These are phyloP conservation scores for Vitis hybrid DNA, from an alignment of 177 flowering plant genomes.

Conservation along the genomic window DNA sequence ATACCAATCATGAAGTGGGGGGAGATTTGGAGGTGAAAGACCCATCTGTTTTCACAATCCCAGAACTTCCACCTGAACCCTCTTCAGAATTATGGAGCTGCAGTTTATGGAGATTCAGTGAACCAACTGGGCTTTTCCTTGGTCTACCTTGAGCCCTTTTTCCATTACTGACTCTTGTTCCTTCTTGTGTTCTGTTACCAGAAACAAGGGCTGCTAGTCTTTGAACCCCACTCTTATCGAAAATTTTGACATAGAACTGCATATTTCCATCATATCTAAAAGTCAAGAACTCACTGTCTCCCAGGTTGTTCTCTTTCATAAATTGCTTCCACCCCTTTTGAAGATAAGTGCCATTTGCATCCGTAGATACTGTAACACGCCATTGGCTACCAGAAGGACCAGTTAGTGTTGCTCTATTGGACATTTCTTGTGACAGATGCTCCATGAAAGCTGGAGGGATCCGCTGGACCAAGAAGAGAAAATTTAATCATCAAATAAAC, in stretches of 20 bases:
- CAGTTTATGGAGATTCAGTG: background rate
- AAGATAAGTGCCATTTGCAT: background rate
- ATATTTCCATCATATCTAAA: conserved; percentile 31
- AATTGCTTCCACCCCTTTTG: conserved; percentile 34
- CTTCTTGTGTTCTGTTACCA: background rate
- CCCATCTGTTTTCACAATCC: background rate
- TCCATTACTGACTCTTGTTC: background rate
- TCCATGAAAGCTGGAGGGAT: conserved; percentile 16
- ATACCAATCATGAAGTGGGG: background rate
- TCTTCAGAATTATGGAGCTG: no score
- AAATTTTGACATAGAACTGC: conserved; percentile 26
- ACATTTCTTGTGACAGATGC: conserved; percentile 3
- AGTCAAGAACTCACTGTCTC: conserved; percentile 23
- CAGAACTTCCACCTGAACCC: background rate
- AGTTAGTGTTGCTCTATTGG: background rate
- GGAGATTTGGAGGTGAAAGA: background rate
- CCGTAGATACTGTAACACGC: background rate
- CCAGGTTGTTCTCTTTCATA: conserved; percentile 15
- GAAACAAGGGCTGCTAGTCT: background rate
- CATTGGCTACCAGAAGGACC: conserved; percentile 11
- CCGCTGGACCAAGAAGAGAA: background rate
- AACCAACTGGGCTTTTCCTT: background rate
- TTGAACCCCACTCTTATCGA: conserved; percentile 24
- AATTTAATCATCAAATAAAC: no score
- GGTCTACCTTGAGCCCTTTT: background rate